Base-by-base conservation (phyloP, 2,329 filamentous ascomycete species). In the Microsporum audouinii region DNA sequence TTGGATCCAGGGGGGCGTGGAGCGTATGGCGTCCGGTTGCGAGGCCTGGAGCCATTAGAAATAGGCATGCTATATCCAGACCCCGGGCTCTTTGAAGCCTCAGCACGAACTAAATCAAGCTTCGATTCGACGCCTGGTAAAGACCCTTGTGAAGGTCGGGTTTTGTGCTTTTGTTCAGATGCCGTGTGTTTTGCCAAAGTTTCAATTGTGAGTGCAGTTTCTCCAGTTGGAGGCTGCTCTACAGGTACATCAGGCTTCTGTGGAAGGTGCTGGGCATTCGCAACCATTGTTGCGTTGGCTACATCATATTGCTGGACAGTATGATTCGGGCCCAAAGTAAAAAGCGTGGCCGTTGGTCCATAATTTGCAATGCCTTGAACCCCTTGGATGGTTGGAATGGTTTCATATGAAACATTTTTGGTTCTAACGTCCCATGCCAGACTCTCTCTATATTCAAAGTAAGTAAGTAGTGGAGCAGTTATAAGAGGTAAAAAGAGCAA, bases 341-440 rank as follows among this genome's bases (percentile, higher is more conserved):
- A 99, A 29, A 99, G 81, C 5, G 84, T 88, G n/a, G 92, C 92
- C 5, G 88, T 91, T 0, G 91, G 88, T 1, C 92, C 94, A 72
- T 94, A 95, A 63, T 91, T 88, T 51, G 91, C 88, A 49, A 99
- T 82, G 14, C 89, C 92, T 64, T 84, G 83, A 62, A 96, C 83
- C 66, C 87, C 85, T 41, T 94, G 87, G 5, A 91, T 80, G 1
- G 91, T 96, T 4, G 91, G 91, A 61, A 97, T 88, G 62, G 84
- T 82, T 69, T 96, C 91, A 73, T 86, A 95, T 2, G 90, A 91
- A 67, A 99, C 91, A 70, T 95, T 87, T 72, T 97, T 97, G n/a
- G 94, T 99, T 65, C 91, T 84, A 51, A 99, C 94, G 79, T 99
- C 94, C 92, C 94, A 99, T 62, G 91, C 88, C 68, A 89, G 86